Conservation (phyloP, 768 basidiomycete genomes). For the Suillus subluteus region DNA sequence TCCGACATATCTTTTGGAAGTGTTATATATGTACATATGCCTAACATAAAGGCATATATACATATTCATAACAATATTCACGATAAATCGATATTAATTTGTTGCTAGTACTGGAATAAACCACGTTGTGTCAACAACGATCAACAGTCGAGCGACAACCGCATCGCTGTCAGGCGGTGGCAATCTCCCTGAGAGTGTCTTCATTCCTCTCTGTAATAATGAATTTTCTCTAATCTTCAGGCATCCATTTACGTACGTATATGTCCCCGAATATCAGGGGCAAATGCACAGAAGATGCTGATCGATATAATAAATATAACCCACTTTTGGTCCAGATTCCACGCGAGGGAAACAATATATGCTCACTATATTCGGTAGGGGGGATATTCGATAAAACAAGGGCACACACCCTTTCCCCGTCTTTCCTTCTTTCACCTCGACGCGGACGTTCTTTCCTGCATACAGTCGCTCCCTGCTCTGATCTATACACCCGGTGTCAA, state of each 20-base stretch:
- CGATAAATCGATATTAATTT: constrained; percentile 7
- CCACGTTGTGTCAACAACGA: constrained; percentile 13
- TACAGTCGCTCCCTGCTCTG: constrained; percentile 25
- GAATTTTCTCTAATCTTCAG: constrained; percentile 38
- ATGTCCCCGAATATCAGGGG: constrained; percentile 60
- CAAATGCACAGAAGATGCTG: constrained; percentile 52
- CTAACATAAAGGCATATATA: neutral
- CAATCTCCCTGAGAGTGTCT: constrained; percentile 29
- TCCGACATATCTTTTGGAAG: neutral
- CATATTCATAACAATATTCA: neutral
- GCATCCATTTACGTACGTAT: constrained; percentile 60
- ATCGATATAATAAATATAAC: constrained; percentile 62
- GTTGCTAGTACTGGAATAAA: constrained; percentile 12
- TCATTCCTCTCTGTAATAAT: constrained; percentile 33
- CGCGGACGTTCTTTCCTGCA: constrained; percentile 33
- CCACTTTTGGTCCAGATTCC: constrained; percentile 57
- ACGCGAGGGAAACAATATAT: constrained; percentile 68
- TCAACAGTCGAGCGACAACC: constrained; percentile 17
- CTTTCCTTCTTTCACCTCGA: constrained; percentile 51
- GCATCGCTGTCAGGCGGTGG: constrained; percentile 21
- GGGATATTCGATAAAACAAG: constrained; percentile 78
- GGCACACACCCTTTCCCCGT: constrained; percentile 64
- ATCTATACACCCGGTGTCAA: constrained; percentile 18
- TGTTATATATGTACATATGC: neutral
- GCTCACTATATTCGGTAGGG: constrained; percentile 73